phyloP scores from a whole-genome alignment of 805 yeast species.

The Barnettozyma californica region DNA sequence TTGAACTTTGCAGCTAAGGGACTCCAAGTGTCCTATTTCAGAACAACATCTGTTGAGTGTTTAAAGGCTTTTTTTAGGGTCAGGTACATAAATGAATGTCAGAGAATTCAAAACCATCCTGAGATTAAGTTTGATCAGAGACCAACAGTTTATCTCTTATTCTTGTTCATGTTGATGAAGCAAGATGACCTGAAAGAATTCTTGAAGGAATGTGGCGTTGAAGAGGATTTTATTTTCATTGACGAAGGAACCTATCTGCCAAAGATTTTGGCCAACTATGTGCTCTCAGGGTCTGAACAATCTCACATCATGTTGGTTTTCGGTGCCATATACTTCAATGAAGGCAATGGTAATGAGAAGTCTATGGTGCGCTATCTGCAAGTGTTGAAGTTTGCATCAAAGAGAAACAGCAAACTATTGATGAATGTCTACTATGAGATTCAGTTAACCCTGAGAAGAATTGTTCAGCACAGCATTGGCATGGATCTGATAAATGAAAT shows the following conservation, averaged over 20 bases:
- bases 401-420: constrained; percentile 28
- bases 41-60: constrained; percentile 41
- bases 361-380: constrained; percentile 30
- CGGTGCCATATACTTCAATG: constrained; percentile 28
- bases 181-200: constrained; percentile 32
- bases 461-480: constrained; percentile 11
- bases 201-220: constrained; percentile 32
- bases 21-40: constrained; percentile 50
- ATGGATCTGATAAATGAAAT: constrained; percentile 26
- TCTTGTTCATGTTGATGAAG: constrained; percentile 31
- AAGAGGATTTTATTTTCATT: constrained; percentile 28
- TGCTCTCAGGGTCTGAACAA: constrained; percentile 25
- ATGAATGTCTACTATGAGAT: constrained; percentile 29
- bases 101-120: constrained; percentile 14
- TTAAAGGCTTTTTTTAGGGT: constrained; percentile 39
- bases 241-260: constrained; percentile 36
- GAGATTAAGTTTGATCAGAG: constrained; percentile 6
- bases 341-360: constrained; percentile 31
- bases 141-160: constrained; percentile 26
- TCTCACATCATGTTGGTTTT: constrained; percentile 32
- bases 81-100: constrained; percentile 33
- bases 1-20: constrained; percentile 50
- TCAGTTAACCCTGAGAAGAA: constrained; percentile 27
- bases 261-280: constrained; percentile 27
- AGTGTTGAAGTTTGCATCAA: constrained; percentile 27